Percentiles rank a stretch among this genome's conserved stretches.
phyloP scores from a whole-genome alignment of 2,329 filamentous ascomycete species.

The Alternaria solani region DNA sequence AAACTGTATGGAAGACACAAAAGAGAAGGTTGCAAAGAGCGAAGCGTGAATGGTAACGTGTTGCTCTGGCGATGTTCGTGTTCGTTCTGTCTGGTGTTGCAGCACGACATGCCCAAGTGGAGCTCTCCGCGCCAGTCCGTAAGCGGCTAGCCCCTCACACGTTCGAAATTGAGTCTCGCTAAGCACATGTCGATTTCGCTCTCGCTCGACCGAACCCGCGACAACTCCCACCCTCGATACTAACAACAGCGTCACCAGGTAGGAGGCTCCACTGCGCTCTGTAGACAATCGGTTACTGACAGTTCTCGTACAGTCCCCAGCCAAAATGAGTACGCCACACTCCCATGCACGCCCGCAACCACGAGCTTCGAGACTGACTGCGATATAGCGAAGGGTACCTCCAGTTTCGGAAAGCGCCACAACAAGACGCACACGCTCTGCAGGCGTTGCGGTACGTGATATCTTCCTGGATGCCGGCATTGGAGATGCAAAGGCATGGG shows the following conservation, averaged over 20 bases:
- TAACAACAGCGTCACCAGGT: constrained; percentile 52
- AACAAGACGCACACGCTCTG: constrained; percentile 99
- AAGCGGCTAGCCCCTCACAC: constrained; percentile 19
- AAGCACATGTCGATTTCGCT: constrained; percentile 11
- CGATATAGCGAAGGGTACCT: constrained; percentile 73
- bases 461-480: constrained; percentile 16
- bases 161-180: constrained; percentile 20
- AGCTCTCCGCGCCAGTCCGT: constrained; percentile 9
- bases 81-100: neutral
- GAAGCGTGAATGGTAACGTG: neutral
- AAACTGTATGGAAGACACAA: neutral
- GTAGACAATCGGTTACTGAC: constrained; percentile 31
- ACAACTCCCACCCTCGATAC: constrained; percentile 38
- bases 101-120: neutral
- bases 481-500: constrained; percentile 15
- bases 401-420: constrained; percentile 81
- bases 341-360: constrained; percentile 32
- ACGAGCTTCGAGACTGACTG: constrained; percentile 55
- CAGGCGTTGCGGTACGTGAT: constrained; percentile 92
- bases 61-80: neutral
- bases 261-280: constrained; percentile 21
- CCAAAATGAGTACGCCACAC: constrained; percentile 66
- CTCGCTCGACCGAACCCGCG: constrained; percentile 27
- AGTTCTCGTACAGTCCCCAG: constrained; percentile 53
- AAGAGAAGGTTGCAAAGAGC: neutral